Evolutionary conservation across 345 rosid genomes (phyloP), one percentile per base, ranked within the genome.

Genomic region (Bretschneidera sinensis): DNA sequence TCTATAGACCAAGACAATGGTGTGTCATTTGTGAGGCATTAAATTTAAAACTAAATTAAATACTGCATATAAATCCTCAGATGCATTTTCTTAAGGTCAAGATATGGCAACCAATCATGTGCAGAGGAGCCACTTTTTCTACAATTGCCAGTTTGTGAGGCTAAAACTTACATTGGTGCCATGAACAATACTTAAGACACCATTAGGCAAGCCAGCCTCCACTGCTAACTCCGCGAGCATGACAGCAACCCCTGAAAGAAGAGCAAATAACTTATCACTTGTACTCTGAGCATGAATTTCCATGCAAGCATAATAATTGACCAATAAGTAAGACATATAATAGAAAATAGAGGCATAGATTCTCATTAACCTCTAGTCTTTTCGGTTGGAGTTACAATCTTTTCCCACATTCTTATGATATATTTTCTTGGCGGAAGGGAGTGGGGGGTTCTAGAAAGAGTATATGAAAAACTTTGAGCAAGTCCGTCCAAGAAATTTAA

Each of bases 171-270:
- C 81, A 66, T 59, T 53, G 55, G 70, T 70, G 51, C 78, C 81
- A 70, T 77, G 81, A 63, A 77, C 61, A 62, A 76, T 73, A 73
- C 69, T 76, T 66, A 76, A 62, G 60, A 76, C 74, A 55, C 80
- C 80, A 58, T 57, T 56, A 5, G 81, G 81, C 53, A 77, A 60
- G 23, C 81, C 81, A 58, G 81, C 81, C 54, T 77, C 81, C 57
- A 48, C 60, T 25, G 75, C 75, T 48, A 77, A 53, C 15, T 64
- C 78, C 19, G 72, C 78, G 69, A 77, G 78, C 9, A 77, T 65
- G 65, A 73, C 54, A 22, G 78, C 70, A 50, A 62, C 71, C 24
- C 78, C 81, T 73, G 78, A 39, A 15, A 54, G 17, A 16, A 54
- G 31, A 48, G 20, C 17, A 24, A 43, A 56, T 53, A 49, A 49